Evolutionary conservation across 768 basidiomycete genomes (phyloP).

Genomic region (Lentinula detonsa): DNA sequence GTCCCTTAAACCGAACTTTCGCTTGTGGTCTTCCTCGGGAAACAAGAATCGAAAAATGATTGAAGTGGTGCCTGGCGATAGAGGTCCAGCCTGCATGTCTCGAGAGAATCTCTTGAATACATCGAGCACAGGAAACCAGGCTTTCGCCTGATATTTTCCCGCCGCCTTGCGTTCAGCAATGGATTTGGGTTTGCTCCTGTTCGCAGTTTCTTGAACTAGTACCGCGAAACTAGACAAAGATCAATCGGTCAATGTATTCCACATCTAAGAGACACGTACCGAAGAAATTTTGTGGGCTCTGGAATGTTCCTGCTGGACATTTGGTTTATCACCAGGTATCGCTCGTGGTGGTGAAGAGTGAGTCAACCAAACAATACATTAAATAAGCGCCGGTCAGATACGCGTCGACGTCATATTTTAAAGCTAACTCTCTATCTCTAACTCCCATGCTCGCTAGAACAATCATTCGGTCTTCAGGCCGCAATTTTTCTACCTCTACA

Average conservation of each 20-base stretch:
- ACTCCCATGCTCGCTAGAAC: neutral
- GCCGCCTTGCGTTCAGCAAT: conserved; percentile 15
- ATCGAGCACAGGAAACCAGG: conserved; percentile 30
- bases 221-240: conserved; percentile 37
- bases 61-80: conserved; percentile 48
- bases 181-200: conserved; percentile 17
- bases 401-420: neutral
- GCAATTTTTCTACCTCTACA: conserved; percentile 24
- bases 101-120: conserved; percentile 40
- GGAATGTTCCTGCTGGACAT: neutral
- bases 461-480: neutral
- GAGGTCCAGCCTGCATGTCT: conserved; percentile 33
- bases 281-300: neutral
- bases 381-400: neutral
- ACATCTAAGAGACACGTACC: neutral
- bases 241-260: neutral
- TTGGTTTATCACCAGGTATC: neutral
- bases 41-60: conserved; percentile 74
- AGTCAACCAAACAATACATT: neutral
- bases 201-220: conserved; percentile 40
- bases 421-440: neutral
- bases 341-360: conserved; percentile 1
- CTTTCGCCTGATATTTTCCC: conserved; percentile 14
- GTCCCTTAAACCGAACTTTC: conserved; percentile 76
- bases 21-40: conserved; percentile 67